Evolutionary conservation across 1,284 basidiomycete species (phyloP), one percentile per base, ranked within the genome.

Genomic region (Puccinia novopanici): DNA sequence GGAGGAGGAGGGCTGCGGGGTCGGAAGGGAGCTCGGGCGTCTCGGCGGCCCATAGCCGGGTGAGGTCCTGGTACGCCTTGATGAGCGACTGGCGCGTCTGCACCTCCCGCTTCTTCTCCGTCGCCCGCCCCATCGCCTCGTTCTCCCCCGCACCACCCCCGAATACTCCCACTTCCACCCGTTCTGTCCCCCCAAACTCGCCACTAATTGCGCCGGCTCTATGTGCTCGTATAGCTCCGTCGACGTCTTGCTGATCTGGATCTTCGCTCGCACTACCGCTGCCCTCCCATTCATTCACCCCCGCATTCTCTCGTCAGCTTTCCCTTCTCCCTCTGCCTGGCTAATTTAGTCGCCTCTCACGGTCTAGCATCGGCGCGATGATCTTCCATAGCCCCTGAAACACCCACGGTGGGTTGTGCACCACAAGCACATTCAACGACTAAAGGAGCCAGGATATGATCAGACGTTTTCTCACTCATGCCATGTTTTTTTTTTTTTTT

Each of bases 301-400:
- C n/a, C n/a, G n/a, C n/a, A n/a, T n/a, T n/a, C n/a, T n/a, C n/a
- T n/a, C n/a, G n/a, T n/a, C n/a, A n/a, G n/a, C n/a, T n/a, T n/a
- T n/a, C n/a, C n/a, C n/a, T n/a, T n/a, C n/a, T n/a, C n/a, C n/a
- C n/a, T n/a, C n/a, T n/a, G n/a, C n/a, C n/a, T n/a, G n/a, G n/a
- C n/a, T n/a, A n/a, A n/a, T n/a, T n/a, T n/a, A n/a, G n/a, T n/a
- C n/a, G n/a, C n/a, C n/a, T n/a, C 70, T 52, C n/a, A 80, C 77
- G 77, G 65, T 80, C 77, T 52, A 80, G 52, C 77, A 80, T 80
- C 10, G 77, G 77, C 13, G 77, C 55, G 27, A 80, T 72, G 5
- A 80, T 65, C 48, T 80, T 80, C 77, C 77, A 80, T 12, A 80
- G 30, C 12, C 77, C 77, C 34, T 80, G 77, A 45, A 80, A 80